Evolutionary conservation across 768 basidiomycete species (phyloP), one percentile per base, ranked within the genome.

Genomic region (Tulasnella sp.): DNA sequence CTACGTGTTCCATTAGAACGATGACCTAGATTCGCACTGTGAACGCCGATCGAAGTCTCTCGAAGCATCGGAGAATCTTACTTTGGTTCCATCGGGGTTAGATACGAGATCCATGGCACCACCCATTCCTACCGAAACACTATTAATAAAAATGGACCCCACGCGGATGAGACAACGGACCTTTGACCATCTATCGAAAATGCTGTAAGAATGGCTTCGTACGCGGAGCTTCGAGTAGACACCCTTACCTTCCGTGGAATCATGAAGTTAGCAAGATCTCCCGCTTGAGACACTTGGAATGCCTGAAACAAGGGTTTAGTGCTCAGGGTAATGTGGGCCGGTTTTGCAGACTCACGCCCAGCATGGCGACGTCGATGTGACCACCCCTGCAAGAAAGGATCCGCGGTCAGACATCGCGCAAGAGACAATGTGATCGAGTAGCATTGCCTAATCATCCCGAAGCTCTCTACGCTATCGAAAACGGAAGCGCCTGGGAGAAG

Each of bases 201-300:
- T 18, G 31, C 10, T 40, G 46, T 72, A 16, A 79, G 42, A 16
- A 36, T 79, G 6, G 27, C n/a, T 16, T 73, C 71, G 3, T 48
- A 34, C 24, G 18, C 9, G 48, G 31, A 74, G 9, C 56, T n/a
- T 34, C 76, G 36, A 58, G 56, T 5, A 27, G 8, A 76, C 31
- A 31, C 74, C 27, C 78, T 38, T 19, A 96, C 89, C 87, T 98
- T 97, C 19, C 96, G 95, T 2, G 96, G 97, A 83, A 98, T 96
- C 97, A 98, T 98, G 84, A 95, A 98, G 87, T 98, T 98, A 79
- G 97, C 97, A 81, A 98, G 93, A 84, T 98, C 97, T 56, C 95
- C 96, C 1, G 90, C 91, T 81, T 94, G 92, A 1, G 95, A 96
- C 74, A 98, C 97, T 88, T 98, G 92, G 94, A 98, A 95, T 14